These are phyloP conservation scores for Mycena haematopus DNA, from an alignment of 768 basidiomycete species.

Conservation along the genomic window DNA sequence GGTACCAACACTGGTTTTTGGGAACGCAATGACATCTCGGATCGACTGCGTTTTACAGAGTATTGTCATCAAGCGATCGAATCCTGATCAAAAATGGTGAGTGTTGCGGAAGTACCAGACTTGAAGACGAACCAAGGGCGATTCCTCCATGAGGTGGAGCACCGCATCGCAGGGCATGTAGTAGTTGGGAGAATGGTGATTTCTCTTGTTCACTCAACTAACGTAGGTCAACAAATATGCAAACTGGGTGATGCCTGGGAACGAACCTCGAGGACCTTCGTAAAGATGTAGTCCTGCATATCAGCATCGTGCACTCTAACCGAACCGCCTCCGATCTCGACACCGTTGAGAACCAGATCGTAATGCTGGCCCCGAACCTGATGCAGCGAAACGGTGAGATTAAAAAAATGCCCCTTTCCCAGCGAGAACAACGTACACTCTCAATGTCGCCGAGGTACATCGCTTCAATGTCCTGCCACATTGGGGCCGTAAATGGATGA, in stretches of 20 bases:
- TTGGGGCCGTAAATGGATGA: slow-evolving; percentile 96
- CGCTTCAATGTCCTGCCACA: slow-evolving; percentile 85
- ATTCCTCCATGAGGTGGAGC: slow-evolving; percentile 97
- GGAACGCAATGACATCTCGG: slow-evolving; percentile 96
- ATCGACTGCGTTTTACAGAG: slow-evolving; percentile 88
- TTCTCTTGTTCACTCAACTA: slow-evolving; percentile 80
- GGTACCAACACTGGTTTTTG: slow-evolving; percentile 83
- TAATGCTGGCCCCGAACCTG: slow-evolving; percentile 96
- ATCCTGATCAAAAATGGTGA: slow-evolving; percentile 57
- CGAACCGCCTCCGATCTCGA: slow-evolving; percentile 93
- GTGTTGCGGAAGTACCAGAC: background rate
- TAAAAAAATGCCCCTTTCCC: background rate
- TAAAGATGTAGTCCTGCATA: slow-evolving; percentile 88
- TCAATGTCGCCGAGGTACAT: slow-evolving; percentile 76
- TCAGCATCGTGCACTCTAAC: slow-evolving; percentile 89
- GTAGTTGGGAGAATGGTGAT: slow-evolving; percentile 79
- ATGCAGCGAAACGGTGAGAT: slow-evolving; percentile 18
- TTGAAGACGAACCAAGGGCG: slow-evolving; percentile 71
- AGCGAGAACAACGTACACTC: slow-evolving; percentile 43
- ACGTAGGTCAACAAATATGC: slow-evolving; percentile 18
- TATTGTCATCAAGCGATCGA: slow-evolving; percentile 92
- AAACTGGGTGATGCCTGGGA: slow-evolving; percentile 10
- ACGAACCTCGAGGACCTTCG: slow-evolving; percentile 76
- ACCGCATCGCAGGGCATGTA: slow-evolving; percentile 87
- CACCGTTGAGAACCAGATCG: slow-evolving; percentile 92